Evolutionary conservation across 192 early-diverging fungal species (phyloP).

Genomic region (Rhizophagus prolifer): DNA sequence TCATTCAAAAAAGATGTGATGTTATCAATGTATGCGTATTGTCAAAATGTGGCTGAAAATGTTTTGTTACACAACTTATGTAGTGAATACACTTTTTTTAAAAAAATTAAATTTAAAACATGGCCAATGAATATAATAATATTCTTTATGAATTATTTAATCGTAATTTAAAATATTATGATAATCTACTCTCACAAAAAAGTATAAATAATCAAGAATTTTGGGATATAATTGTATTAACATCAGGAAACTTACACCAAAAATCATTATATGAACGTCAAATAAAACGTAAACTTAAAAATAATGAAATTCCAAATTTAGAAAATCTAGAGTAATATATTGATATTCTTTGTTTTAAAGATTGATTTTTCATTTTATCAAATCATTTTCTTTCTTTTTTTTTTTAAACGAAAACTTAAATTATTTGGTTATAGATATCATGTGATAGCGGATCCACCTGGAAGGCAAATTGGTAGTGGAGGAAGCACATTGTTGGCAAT

Average conservation of each 20-base stretch:
- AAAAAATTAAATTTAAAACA: no score
- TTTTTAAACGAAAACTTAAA: no score
- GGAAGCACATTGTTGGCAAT: constrained; percentile 42
- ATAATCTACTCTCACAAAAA: not conserved
- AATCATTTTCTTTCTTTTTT: no score
- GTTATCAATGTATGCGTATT: no score
- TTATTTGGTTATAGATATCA: constrained; percentile 43
- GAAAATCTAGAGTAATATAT: not conserved
- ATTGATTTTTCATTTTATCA: not conserved
- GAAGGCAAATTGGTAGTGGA: constrained; percentile 42
- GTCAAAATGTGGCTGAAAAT: no score
- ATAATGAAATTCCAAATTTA: not conserved
- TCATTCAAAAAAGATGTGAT: no score
- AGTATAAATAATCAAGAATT: constrained; percentile 20
- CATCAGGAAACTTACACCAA: constrained; percentile 39
- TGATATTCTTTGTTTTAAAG: not conserved
- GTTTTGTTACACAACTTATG: no score
- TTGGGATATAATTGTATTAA: constrained; percentile 45
- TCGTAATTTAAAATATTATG: not conserved
- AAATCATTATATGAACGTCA: constrained; percentile 29
- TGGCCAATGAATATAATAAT: not conserved
- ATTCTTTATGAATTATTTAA: not conserved
- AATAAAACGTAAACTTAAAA: not conserved
- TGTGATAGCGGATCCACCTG: constrained; percentile 42
- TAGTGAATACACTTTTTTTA: no score